Evolutionary conservation across 2,329 filamentous ascomycete genomes (phyloP).

Genomic region (Penicillium sp.): DNA sequence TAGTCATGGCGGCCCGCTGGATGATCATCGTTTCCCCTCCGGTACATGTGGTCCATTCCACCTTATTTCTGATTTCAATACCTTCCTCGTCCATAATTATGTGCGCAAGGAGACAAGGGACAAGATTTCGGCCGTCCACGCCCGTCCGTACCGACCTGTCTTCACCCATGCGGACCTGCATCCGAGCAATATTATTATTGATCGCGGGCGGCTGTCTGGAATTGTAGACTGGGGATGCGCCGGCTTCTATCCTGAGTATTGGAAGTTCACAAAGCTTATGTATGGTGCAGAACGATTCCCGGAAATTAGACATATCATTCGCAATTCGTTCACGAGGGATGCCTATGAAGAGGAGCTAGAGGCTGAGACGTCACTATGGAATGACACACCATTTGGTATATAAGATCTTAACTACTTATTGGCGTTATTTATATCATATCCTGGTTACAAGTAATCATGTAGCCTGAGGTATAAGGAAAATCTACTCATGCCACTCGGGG

Average conservation of each 20-base stretch:
- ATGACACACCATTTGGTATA: too few relatives aligned
- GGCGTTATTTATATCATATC: too few relatives aligned
- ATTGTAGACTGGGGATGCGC: constrained; percentile 36
- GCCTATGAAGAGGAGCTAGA: too few relatives aligned
- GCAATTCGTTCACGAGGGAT: too few relatives aligned
- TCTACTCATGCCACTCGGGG: too few relatives aligned
- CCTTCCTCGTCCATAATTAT: constrained; percentile 6
- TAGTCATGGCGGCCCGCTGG: constrained; percentile 14
- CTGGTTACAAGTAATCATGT: too few relatives aligned
- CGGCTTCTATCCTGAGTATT: constrained; percentile 32
- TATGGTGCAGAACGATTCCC: constrained; percentile 9
- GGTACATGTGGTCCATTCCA: constrained; percentile 20
- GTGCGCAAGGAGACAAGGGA: too few relatives aligned
- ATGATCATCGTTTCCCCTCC: constrained; percentile 18
- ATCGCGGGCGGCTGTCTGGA: constrained; percentile 22
- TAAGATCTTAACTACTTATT: too few relatives aligned
- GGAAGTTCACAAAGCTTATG: constrained; percentile 33
- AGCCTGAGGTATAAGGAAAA: too few relatives aligned
- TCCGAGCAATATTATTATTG: constrained; percentile 16
- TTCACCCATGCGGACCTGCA: not conserved
- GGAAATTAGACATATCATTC: constrained; percentile 3
- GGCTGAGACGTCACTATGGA: too few relatives aligned
- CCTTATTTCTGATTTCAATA: constrained; percentile 20
- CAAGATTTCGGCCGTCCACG: too few relatives aligned
- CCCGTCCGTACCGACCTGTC: not conserved